phyloP scores from a whole-genome alignment of 2,329 filamentous ascomycete genomes.

The Aspergillus neoniger region DNA sequence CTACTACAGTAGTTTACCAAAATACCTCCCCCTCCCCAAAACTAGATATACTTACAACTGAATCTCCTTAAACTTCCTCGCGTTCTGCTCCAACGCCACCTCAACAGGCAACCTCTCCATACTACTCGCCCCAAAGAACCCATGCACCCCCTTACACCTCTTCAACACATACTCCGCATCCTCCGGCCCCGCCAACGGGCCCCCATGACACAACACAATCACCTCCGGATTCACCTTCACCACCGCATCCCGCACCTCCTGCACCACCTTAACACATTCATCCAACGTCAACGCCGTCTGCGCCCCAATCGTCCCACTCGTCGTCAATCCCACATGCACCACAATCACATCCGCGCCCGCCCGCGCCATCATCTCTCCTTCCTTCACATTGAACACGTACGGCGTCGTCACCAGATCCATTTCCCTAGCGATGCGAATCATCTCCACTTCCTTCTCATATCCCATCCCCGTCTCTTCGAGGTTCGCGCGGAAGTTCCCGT shows the following conservation, averaged over 20 bases:
- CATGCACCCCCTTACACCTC: slow-evolving; percentile 65
- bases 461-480: slow-evolving; percentile 74
- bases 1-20: no score
- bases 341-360: slow-evolving; percentile 69
- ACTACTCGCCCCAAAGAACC: slow-evolving; percentile 69
- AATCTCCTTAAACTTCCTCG: slow-evolving; percentile 55
- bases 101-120: slow-evolving; percentile 72
- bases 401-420: slow-evolving; percentile 68
- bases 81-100: slow-evolving; percentile 62
- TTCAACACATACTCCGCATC: slow-evolving; percentile 66
- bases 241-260: slow-evolving; percentile 65
- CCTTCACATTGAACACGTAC: slow-evolving; percentile 67
- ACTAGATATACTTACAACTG: slow-evolving; percentile 20
- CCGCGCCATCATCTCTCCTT: slow-evolving; percentile 62
- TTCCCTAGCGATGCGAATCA: slow-evolving; percentile 61
- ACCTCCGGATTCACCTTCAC: slow-evolving; percentile 58
- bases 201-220: slow-evolving; percentile 70
- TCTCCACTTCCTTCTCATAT: slow-evolving; percentile 66
- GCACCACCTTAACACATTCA: slow-evolving; percentile 63
- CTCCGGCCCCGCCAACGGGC: slow-evolving; percentile 64
- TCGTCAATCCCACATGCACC: slow-evolving; percentile 69
- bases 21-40: no score
- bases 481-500: slow-evolving; percentile 66
- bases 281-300: slow-evolving; percentile 63
- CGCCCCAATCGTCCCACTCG: slow-evolving; percentile 65